phyloP scores from a whole-genome alignment of 1,139 yeast species.

The Blastobotrys raffinosifermentans region DNA sequence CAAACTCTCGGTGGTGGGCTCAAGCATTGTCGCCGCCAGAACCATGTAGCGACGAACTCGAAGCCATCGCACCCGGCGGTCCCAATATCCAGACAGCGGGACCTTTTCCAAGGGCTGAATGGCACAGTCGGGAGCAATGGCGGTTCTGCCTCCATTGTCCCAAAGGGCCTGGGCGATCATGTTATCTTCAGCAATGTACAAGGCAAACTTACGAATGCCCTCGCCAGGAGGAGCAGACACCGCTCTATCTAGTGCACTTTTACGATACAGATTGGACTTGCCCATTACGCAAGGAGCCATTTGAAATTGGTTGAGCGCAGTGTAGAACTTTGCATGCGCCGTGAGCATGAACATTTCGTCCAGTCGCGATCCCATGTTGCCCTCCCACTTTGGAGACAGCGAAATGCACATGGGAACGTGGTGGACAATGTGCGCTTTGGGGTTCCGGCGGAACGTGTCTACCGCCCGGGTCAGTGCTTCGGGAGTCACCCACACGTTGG shows the following conservation, averaged over 20 bases:
- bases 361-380: slow-evolving; percentile 55
- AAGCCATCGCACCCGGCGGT: slow-evolving; percentile 75
- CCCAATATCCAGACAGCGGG: slow-evolving; percentile 48
- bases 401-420: slow-evolving; percentile 70
- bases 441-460: slow-evolving; percentile 41
- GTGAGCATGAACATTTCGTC: slow-evolving; percentile 85
- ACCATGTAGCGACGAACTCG: slow-evolving; percentile 91
- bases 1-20: slow-evolving; percentile 79
- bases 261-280: slow-evolving; percentile 74
- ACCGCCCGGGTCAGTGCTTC: slow-evolving; percentile 66
- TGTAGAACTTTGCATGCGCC: slow-evolving; percentile 79
- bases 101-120: slow-evolving; percentile 65
- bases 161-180: slow-evolving; percentile 87
- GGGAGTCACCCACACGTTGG: slow-evolving; percentile 75
- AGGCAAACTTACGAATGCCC: slow-evolving; percentile 71
- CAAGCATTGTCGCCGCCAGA: slow-evolving; percentile 71
- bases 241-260: slow-evolving; percentile 61
- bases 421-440: slow-evolving; percentile 62
- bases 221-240: slow-evolving; percentile 32
- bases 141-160: slow-evolving; percentile 70
- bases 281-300: slow-evolving; percentile 92
- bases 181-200: slow-evolving; percentile 87
- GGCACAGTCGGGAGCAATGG: slow-evolving; percentile 71
- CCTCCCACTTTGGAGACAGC: slow-evolving; percentile 23
- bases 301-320: slow-evolving; percentile 66